Base-by-base conservation (phyloP, 306 rosid genomes). In the Cicer chorassanicum region DNA sequence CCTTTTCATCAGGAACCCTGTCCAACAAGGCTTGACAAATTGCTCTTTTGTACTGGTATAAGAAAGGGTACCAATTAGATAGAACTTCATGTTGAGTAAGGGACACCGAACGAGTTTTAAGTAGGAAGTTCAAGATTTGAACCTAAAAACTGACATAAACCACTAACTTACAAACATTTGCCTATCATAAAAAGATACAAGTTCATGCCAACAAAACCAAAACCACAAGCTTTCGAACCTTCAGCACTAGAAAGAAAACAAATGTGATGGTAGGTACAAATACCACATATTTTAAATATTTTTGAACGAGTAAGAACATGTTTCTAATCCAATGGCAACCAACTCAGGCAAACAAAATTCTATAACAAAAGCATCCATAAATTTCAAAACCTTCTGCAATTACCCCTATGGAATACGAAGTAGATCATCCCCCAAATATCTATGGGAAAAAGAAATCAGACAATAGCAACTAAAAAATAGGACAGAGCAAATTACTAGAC, bases 31-130 rank as follows among this genome's bases (percentile, higher is more conserved):
- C 97, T 78, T 83, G 82, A 63, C 72, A 55, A 65, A 91, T 68
- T 50, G 97, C 92, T 51, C 89, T 85, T 87, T 78, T 82, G 81
- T 87, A 91, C 97, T 91, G 70, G 41, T 67, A 81, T 45, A 74
- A 67, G 21, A 18, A 42, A 65, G 65, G 5, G 19, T 19, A 59
- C 41, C 9, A 16, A 68, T 42, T 45, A 59, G 57, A 77, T 12
- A 24, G 8, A 41, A 42, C 9, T 57, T 57, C n/a, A 24, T 24
- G 64, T 15, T 8, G 46, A 46, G 9, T 14, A 11, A 50, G 56
- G 18, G 21, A 50, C 56, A 13, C 7, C 21, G 1, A 50, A 14
- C 2, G 21, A 50, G 7, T n/a, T 50, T 50, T 14, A 50, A 50
- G 56, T 9, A 50, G 9, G 21, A 50, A 18, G 21, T 50, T 50